A percentile compares a stretch with the other conserved stretches of the same genome.
Evolutionary conservation across 768 basidiomycete genomes (phyloP).

Genomic region (Boletus fagicola): DNA sequence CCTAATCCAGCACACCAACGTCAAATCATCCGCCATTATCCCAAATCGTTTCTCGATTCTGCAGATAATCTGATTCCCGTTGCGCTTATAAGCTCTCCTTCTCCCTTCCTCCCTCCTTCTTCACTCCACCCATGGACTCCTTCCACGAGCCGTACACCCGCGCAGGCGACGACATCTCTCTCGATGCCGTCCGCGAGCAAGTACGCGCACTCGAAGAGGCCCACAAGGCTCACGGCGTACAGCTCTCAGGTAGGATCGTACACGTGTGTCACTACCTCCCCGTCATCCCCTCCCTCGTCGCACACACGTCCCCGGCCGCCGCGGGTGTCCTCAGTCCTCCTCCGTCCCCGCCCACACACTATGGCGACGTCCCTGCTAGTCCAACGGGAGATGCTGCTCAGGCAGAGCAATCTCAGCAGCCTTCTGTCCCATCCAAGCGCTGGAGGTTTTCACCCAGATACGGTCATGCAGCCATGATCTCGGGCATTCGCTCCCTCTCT

Average conservation of each 20-base stretch:
- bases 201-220: constrained; percentile 71
- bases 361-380: constrained; percentile 46
- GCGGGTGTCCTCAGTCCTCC: constrained; percentile 69
- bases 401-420: constrained; percentile 2
- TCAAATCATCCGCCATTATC: constrained; percentile 20
- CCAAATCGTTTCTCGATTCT: constrained; percentile 28
- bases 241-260: constrained; percentile 84
- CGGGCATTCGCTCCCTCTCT: constrained; percentile 83
- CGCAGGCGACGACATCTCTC: constrained; percentile 61
- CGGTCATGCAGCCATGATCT: constrained; percentile 94
- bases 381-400: constrained; percentile 20
- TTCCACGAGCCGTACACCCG: constrained; percentile 71
- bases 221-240: constrained; percentile 65
- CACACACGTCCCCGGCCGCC: constrained; percentile 29
- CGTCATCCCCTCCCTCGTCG: constrained; percentile 61
- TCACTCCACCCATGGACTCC: constrained; percentile 52
- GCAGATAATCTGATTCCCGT: constrained; percentile 27
- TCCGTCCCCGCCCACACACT: constrained; percentile 66
- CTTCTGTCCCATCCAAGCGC: constrained; percentile 27
- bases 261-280: constrained; percentile 92
- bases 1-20: constrained; percentile 27
- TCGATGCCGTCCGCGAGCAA: constrained; percentile 71
- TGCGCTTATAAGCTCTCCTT: constrained; percentile 21
- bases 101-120: neutral
- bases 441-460: constrained; percentile 82